These are phyloP conservation scores for Phialophora expanda DNA, from an alignment of 2,329 filamentous ascomycete genomes.

Conservation along the genomic window DNA sequence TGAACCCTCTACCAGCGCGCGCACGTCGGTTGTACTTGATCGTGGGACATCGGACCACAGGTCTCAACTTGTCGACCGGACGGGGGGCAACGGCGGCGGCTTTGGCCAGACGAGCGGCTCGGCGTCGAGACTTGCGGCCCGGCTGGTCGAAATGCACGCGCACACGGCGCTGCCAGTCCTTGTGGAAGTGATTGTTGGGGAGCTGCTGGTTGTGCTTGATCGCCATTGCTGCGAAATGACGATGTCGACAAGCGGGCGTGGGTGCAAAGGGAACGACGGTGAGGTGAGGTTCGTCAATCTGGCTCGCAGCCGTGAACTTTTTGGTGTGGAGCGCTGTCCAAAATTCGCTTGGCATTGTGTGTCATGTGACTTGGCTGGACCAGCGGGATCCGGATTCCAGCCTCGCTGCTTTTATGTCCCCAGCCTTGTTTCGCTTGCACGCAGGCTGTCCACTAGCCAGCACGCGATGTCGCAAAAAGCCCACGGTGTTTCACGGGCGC, in stretches of 20 bases:
- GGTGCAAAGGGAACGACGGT: conserved; percentile 29
- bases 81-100: conserved; percentile 93
- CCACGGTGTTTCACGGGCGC: background rate
- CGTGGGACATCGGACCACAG: conserved; percentile 95
- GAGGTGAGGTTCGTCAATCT: conserved; percentile 4
- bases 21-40: conserved; percentile 99
- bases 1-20: conserved; percentile 96
- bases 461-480: background rate
- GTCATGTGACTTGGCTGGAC: background rate
- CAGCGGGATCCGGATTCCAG: background rate
- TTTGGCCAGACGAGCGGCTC: conserved; percentile 90
- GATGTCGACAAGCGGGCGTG: conserved; percentile 35
- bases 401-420: background rate
- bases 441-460: background rate
- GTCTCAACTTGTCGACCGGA: conserved; percentile 95
- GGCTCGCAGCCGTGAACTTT: conserved; percentile 10
- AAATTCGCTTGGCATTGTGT: conserved; percentile 26
- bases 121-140: conserved; percentile 92
- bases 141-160: conserved; percentile 99
- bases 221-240: conserved; percentile 59
- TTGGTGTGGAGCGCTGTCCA: conserved; percentile 18
- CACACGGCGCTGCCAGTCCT: conserved; percentile 99
- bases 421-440: background rate
- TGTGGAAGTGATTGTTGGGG: conserved; percentile 74
- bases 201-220: conserved; percentile 85